These are phyloP conservation scores for Insectozyma bohioensis DNA, from an alignment of 1,139 yeast genomes.

Conservation along the genomic window DNA sequence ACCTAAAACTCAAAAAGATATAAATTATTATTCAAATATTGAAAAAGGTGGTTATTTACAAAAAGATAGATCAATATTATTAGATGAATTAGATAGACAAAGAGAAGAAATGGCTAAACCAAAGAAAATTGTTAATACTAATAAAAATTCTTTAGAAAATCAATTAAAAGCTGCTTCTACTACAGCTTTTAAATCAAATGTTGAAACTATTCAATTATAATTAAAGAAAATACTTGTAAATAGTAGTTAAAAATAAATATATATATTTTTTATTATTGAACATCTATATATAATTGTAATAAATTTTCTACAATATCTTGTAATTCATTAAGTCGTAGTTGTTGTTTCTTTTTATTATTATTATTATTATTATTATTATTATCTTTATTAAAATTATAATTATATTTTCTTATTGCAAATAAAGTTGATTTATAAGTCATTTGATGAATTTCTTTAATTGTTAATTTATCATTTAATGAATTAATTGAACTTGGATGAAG, in stretches of 20 bases:
- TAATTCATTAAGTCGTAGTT: slow-evolving; percentile 28
- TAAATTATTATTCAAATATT: slow-evolving; percentile 71
- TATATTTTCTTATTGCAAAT: slow-evolving; percentile 40
- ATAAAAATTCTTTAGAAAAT: slow-evolving; percentile 13
- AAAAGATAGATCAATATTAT: slow-evolving; percentile 36
- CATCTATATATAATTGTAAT: slow-evolving; percentile 35
- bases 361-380: slow-evolving; percentile 24
- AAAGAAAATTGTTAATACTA: slow-evolving; percentile 32
- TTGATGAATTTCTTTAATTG: slow-evolving; percentile 42
- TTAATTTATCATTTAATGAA: slow-evolving; percentile 31
- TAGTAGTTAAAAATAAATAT: no score
- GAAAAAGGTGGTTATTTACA: slow-evolving; percentile 75
- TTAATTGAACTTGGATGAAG: slow-evolving; percentile 26
- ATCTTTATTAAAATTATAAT: slow-evolving; percentile 24
- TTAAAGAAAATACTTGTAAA: no score
- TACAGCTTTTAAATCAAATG: slow-evolving; percentile 14
- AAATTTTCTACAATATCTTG: slow-evolving; percentile 40
- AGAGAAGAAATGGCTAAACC: slow-evolving; percentile 23
- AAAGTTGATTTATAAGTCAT: slow-evolving; percentile 43
- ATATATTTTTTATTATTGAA: slow-evolving; percentile 16
- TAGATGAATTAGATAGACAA: slow-evolving; percentile 35
- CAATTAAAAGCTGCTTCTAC: slow-evolving; percentile 14
- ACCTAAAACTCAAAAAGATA: slow-evolving; percentile 81
- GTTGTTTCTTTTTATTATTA: slow-evolving; percentile 17
- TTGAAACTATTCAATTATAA: no score